Conservation (phyloP, 805 yeast species). For the Cyberlindnera xishuangbannaensis region DNA sequence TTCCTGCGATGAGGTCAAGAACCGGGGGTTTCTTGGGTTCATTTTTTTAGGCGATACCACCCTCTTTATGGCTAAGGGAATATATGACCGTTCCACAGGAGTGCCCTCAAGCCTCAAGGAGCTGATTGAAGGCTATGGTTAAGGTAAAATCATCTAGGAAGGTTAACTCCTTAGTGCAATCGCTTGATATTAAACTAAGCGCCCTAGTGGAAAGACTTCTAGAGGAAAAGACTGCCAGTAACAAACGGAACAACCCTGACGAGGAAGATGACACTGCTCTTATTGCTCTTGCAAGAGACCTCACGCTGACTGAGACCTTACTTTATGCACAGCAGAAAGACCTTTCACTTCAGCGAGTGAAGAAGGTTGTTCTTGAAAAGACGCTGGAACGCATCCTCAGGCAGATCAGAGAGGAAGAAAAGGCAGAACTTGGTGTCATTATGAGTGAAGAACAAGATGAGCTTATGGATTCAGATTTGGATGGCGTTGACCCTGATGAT, state of each 20-base stretch:
- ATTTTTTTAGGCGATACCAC: too few species aligned
- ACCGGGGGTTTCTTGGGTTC: too few species aligned
- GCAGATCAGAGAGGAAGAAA: conserved; percentile 54
- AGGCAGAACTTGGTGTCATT: conserved; percentile 35
- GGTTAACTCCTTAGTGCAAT: conserved; percentile 22
- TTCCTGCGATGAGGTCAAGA: too few species aligned
- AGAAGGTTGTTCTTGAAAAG: conserved; percentile 55
- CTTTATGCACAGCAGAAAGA: conserved; percentile 61
- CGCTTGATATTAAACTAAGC: conserved; percentile 52
- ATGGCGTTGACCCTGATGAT: conserved; percentile 32
- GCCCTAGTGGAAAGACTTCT: conserved; percentile 50
- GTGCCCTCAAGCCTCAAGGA: too few species aligned
- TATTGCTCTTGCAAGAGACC: conserved; percentile 58
- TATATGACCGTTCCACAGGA: too few species aligned
- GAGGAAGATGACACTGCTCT: conserved; percentile 29
- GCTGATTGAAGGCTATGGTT: conserved; percentile 32
- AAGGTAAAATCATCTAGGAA: conserved; percentile 25
- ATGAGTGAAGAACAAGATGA: conserved; percentile 24
- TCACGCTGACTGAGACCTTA: conserved; percentile 46
- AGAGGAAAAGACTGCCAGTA: conserved; percentile 52
- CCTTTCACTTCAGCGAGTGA: conserved; percentile 60
- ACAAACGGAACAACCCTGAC: conserved; percentile 27
- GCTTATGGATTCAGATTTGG: conserved; percentile 33
- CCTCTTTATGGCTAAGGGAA: too few species aligned
- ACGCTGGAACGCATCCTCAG: conserved; percentile 56